Conservation (phyloP, 768 basidiomycete species). For the Hygrocybe punicea region DNA sequence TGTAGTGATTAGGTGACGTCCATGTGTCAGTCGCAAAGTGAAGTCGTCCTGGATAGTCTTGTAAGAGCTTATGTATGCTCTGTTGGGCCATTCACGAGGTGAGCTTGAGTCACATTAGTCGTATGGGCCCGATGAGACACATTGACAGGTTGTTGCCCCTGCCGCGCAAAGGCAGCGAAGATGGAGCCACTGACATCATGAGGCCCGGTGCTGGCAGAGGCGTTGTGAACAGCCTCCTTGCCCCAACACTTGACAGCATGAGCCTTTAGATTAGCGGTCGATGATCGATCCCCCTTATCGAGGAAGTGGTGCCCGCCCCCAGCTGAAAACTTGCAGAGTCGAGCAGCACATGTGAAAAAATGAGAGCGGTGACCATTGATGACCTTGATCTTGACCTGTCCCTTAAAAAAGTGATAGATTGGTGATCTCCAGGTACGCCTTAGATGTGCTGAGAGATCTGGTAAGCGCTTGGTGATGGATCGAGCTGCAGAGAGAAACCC, state of each 20-base stretch:
- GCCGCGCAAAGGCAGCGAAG: not conserved
- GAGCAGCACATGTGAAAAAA: too few relatives aligned
- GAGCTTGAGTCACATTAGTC: not conserved
- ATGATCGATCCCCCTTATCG: not conserved
- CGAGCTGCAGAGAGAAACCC: too few relatives aligned
- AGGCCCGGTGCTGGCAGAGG: not conserved
- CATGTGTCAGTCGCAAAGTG: too few relatives aligned
- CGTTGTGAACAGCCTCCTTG: not conserved
- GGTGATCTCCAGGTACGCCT: too few relatives aligned
- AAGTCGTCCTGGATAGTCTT: constrained; percentile 27
- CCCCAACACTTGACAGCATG: not conserved
- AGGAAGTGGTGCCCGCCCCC: not conserved
- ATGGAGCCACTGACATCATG: not conserved
- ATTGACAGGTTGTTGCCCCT: too few relatives aligned
- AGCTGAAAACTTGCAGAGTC: not conserved
- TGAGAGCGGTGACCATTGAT: too few relatives aligned
- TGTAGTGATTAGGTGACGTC: too few relatives aligned
- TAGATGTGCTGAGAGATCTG: not conserved
- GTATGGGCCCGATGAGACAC: not conserved
- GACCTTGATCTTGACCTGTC: too few relatives aligned
- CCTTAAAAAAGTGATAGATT: too few relatives aligned
- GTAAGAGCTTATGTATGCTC: constrained; percentile 27
- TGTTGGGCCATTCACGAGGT: constrained; percentile 2
- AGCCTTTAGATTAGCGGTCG: not conserved
- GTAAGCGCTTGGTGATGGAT: too few relatives aligned